Conservation (phyloP, 2,329 filamentous ascomycete genomes). For the Periconia macrospinosa region DNA sequence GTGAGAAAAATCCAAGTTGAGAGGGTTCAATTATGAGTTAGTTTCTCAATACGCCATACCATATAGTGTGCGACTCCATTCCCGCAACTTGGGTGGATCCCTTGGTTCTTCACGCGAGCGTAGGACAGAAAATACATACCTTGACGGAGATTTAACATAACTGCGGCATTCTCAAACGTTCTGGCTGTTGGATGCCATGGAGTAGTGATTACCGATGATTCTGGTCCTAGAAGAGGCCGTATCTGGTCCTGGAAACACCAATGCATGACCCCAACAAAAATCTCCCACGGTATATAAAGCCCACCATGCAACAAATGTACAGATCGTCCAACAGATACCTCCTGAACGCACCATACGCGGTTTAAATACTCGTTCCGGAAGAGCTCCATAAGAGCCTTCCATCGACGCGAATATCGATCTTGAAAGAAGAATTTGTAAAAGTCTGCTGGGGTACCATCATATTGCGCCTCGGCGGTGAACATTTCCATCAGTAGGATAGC, state of each 20-base stretch:
- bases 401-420: background rate
- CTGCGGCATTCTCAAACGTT: background rate
- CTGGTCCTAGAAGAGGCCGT: background rate
- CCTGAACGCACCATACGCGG: background rate
- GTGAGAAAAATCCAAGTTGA: too few relatives aligned
- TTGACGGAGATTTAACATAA: background rate
- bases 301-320: background rate
- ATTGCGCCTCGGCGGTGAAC: background rate
- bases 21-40: too few relatives aligned
- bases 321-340: background rate
- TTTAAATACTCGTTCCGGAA: background rate
- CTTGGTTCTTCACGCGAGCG: too few relatives aligned
- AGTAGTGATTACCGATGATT: background rate
- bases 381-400: background rate
- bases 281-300: background rate
- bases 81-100: too few relatives aligned
- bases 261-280: background rate
- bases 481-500: background rate
- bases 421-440: background rate
- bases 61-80: too few relatives aligned
- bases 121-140: too few relatives aligned
- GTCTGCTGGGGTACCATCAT: background rate
- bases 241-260: background rate
- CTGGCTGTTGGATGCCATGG: background rate
- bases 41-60: too few relatives aligned